phyloP scores from a whole-genome alignment of 345 rosid species.

The Rhodamnia rubescens region DNA sequence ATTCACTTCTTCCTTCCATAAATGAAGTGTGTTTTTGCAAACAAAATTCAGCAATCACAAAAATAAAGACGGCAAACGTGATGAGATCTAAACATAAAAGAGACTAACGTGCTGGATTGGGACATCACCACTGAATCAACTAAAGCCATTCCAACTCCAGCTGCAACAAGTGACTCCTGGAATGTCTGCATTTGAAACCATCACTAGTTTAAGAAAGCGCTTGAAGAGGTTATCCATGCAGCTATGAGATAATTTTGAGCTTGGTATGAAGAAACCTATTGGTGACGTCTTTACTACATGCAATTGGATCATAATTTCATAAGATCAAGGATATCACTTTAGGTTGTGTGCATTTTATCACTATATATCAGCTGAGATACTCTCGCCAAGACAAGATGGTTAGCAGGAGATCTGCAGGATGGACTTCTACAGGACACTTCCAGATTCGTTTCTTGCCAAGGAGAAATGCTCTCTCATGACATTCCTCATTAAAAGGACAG shows the following conservation, averaged over 20 bases:
- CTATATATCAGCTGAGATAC: not conserved
- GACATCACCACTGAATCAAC: conserved; percentile 98
- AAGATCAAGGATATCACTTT: not conserved
- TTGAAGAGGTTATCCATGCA: not conserved
- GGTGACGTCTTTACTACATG: not conserved
- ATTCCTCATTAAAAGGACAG: not conserved
- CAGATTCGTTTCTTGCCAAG: not conserved
- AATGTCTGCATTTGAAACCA: conserved; percentile 49
- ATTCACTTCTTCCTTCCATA: not conserved
- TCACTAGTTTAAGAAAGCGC: not conserved
- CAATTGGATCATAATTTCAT: not conserved
- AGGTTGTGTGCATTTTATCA: not conserved
- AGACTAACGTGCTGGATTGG: conserved; percentile 43
- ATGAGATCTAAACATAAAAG: conserved; percentile 4
- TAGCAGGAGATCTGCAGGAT: not conserved
- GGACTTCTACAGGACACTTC: not conserved
- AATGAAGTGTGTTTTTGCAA: not conserved
- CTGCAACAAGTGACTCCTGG: conserved; percentile 81
- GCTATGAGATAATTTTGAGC: not conserved
- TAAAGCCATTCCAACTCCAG: conserved; percentile 88
- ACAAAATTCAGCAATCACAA: not conserved
- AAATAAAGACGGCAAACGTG: not conserved
- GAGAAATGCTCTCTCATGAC: not conserved
- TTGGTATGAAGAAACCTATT: not conserved
- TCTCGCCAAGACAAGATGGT: not conserved